Base-by-base conservation (phyloP, 106 monocot species). In the Alisma plantagoaquatica region DNA sequence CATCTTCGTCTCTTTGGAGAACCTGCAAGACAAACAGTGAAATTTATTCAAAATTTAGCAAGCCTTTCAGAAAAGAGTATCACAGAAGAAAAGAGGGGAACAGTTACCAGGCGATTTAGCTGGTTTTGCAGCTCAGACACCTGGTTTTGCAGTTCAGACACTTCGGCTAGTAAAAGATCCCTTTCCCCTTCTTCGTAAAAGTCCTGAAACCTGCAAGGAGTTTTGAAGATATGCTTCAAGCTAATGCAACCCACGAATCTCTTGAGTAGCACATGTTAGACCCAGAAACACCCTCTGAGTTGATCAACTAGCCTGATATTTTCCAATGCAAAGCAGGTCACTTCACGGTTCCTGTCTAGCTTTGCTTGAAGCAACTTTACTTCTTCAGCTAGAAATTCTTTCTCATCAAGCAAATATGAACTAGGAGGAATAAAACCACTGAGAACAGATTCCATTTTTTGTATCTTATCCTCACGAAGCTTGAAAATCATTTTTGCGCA, bases 141-240 rank as follows among this genome's bases (percentile, higher is more conserved):
- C 80, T 91, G 80, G 50, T 84, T 77, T 25, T 84, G 76, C 51
- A 91, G 54, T 26, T 84, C 71, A 33, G 75, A 71, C 31, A 84
- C 71, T 80, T 91, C 91, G 55, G 62, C 59, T 43, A 75, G 46
- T 33, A 91, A 42, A 53, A 77, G 53, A 10, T 77, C 80, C 46
- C 72, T 77, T 60, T 91, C 91, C 31, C 84, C 91, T 72, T 91
- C 80, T 67, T 84, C 71, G 66, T 81, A 84, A 49, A 91, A 91
- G 9, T 84, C 80, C 59, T 84, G 84, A 42, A 67, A 80, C 66
- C 91, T 91, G 60, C 33, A 52, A 72, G 29, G n/a, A n/a, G n/a
- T n/a, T n/a, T n/a, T n/a, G n/a, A n/a, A n/a, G n/a, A n/a, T n/a
- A n/a, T n/a, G n/a, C n/a, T n/a, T n/a, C n/a, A n/a, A n/a, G n/a